Evolutionary conservation across 2,329 filamentous ascomycete species (phyloP).

Genomic region (Lasiodiplodia hormozganensis): DNA sequence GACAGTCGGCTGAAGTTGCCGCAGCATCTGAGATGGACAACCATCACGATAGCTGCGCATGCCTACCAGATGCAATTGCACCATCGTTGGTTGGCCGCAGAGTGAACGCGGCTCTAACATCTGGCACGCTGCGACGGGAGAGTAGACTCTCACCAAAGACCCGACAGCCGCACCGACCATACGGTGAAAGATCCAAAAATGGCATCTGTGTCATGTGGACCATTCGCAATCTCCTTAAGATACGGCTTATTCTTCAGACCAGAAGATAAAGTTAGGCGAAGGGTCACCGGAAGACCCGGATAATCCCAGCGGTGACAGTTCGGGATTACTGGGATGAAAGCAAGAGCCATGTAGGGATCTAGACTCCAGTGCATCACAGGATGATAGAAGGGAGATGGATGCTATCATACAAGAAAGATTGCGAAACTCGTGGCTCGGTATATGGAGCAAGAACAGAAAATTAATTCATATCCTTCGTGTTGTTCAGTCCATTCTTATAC

Average conservation of each 20-base stretch:
- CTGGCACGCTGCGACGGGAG: background rate
- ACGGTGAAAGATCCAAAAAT: background rate
- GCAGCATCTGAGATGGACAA: background rate
- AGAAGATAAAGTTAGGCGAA: background rate
- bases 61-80: background rate
- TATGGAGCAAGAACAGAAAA: background rate
- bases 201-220: background rate
- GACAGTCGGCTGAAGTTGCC: constrained; percentile 8
- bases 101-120: background rate
- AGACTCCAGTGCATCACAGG: background rate
- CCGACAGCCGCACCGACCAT: background rate
- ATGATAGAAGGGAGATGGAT: background rate
- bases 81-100: background rate
- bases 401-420: background rate
- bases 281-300: background rate
- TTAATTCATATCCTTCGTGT: background rate
- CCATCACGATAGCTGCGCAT: background rate
- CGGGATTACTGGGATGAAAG: background rate
- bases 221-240: background rate
- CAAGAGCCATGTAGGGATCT: background rate
- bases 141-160: background rate
- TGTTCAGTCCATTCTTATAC: background rate
- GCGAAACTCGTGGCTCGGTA: background rate
- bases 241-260: background rate
- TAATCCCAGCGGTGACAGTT: background rate